Base-by-base conservation (phyloP, 2,329 filamentous ascomycete genomes). In the Gremmenia infestans region DNA sequence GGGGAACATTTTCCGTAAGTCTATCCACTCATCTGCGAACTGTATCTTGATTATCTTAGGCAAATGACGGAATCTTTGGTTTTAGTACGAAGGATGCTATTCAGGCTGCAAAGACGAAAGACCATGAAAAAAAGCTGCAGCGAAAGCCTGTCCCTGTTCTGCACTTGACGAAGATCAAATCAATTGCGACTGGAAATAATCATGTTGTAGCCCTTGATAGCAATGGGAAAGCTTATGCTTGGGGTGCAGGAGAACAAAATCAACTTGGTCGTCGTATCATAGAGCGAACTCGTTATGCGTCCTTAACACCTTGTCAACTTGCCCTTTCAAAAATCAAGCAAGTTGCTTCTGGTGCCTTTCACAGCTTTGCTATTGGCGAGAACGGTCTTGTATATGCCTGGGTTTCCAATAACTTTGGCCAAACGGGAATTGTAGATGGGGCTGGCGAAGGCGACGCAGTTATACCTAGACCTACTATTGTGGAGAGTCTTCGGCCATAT, bases 351-450 rank as follows among this genome's bases (percentile, higher is more conserved):
- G 90, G 90, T 48, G 82, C 86, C 7, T 92, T 91, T 73, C 90
- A 95, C 74, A 88, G 85, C 65, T 93, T 96, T 65, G 87, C 87
- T 50, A 80, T 91, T 51, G 80, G 81, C 65, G 81, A 84, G 60
- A 80, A 85, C 23, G 85, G 85, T 42, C 78, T 81, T 25, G 86
- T 93, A 35, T 94, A 84, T 73, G 82, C 85, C 0, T 95, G 90
- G 89, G 91, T 91, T 35, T 77, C 92, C 42, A 95, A 96, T 78
- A 92, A 88, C 74, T 94, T 89, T 72, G 88, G 87, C 60, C 86
- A 95, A 74, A 88, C 88, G 17, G 90, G 87, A 37, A 79, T 86
- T 56, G 76, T 78, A n/a, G 78, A 82, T 50, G 78, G 80, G 55
- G 85, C 81, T 25, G 87, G 86, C 39, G 81, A 86, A 59, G 83